phyloP scores from a whole-genome alignment of 2,329 filamentous ascomycete species.

The Hypoxylon sp. region DNA sequence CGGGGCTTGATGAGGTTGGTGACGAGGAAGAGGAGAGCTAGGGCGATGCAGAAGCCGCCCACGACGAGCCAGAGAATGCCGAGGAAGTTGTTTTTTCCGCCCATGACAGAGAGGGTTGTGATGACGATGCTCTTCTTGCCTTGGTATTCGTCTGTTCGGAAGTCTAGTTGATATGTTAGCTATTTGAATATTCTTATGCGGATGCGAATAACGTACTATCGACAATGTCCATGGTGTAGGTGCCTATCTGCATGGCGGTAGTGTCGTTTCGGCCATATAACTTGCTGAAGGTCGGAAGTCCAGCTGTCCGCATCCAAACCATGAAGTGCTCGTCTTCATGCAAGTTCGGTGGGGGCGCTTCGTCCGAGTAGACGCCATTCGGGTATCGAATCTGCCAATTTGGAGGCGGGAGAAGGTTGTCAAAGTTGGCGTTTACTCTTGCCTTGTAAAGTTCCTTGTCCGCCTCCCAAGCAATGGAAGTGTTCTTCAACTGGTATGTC shows the following conservation, averaged over 20 bases:
- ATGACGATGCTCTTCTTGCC: conserved; percentile 92
- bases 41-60: conserved; percentile 87
- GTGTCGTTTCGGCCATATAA: conserved; percentile 84
- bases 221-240: conserved; percentile 78
- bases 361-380: conserved; percentile 71
- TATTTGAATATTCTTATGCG: not conserved
- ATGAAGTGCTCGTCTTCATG: conserved; percentile 85
- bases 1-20: conserved; percentile 93
- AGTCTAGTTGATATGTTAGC: conserved; percentile 64
- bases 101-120: conserved; percentile 90
- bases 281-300: conserved; percentile 94
- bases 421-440: conserved; percentile 62
- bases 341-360: conserved; percentile 74
- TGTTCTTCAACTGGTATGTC: conserved; percentile 79
- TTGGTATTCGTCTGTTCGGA: conserved; percentile 78
- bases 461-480: conserved; percentile 84
- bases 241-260: conserved; percentile 71
- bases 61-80: conserved; percentile 97
- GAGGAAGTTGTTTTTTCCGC: conserved; percentile 93
- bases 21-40: conserved; percentile 87
- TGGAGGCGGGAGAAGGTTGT: conserved; percentile 79
- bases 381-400: conserved; percentile 82
- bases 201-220: conserved; percentile 71
- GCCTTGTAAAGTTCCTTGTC: conserved; percentile 84
- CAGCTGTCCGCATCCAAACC: conserved; percentile 98